These are phyloP conservation scores for Neoboletus magnificus DNA, from an alignment of 768 basidiomycete species.

Conservation along the genomic window DNA sequence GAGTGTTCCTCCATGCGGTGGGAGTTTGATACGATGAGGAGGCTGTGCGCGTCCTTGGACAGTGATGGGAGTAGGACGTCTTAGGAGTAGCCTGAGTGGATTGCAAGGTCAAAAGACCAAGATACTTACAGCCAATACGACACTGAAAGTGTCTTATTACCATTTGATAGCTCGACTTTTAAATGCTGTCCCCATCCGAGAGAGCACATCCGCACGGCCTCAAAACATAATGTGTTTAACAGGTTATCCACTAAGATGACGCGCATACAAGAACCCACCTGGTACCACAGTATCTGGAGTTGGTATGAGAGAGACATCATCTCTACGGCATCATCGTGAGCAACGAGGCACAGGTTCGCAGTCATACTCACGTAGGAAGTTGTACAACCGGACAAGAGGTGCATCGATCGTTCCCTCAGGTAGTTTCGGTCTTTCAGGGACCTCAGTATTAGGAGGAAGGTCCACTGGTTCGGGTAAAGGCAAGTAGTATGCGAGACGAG, in stretches of 20 bases:
- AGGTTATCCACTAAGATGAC: not conserved
- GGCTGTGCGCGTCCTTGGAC: slow-evolving; percentile 30
- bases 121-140: slow-evolving; percentile 84
- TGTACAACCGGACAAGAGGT: slow-evolving; percentile 81
- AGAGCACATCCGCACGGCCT: slow-evolving; percentile 74
- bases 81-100: slow-evolving; percentile 14
- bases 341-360: not conserved
- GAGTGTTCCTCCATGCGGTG: slow-evolving; percentile 66
- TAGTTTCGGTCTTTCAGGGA: slow-evolving; percentile 46
- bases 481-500: slow-evolving; percentile 62
- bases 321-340: slow-evolving; percentile 43
- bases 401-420: slow-evolving; percentile 67
- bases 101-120: not conserved
- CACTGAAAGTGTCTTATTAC: slow-evolving; percentile 63
- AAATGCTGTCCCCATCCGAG: slow-evolving; percentile 85
- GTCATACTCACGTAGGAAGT: slow-evolving; percentile 74
- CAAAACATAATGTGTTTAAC: not conserved
- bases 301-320: slow-evolving; percentile 93
- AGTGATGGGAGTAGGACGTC: slow-evolving; percentile 38
- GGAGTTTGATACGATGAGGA: slow-evolving; percentile 41
- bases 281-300: slow-evolving; percentile 83
- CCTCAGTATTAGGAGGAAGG: slow-evolving; percentile 39
- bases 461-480: slow-evolving; percentile 42
- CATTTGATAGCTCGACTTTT: slow-evolving; percentile 62
- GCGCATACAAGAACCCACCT: slow-evolving; percentile 36